Evolutionary conservation across 495 filamentous ascomycete species (phyloP), one percentile per base, ranked within the genome.

Genomic region (Cudoniella acicularis): DNA sequence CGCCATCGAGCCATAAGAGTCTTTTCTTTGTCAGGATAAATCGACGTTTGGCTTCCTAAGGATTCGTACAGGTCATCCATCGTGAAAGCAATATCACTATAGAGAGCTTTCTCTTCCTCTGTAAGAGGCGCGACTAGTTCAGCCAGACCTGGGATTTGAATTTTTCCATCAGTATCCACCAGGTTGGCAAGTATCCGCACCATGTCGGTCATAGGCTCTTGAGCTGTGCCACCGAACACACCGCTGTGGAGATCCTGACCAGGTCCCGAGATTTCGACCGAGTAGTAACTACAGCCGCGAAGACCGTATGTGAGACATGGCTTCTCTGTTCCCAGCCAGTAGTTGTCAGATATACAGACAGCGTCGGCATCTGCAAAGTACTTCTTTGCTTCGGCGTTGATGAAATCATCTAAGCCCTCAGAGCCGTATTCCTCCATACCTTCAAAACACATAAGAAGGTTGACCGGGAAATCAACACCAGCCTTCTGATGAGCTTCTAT

Each of bases 341-440:
- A 99, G 79, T 99, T 99, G 74, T 99, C 95, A 50, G 90, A 95
- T 67, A 99, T 99, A 78, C 95, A 98, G 18, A 96, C 92, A 3
- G 92, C 95, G 60, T 99, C 95, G 3, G 91, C 85, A 63, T 96
- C 93, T 63, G 88, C 89, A 76, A 99, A 99, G 79, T 83, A 98
- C 54, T 86, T 84, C 76, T 92, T 90, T 63, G 83, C 87, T 75
- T 99, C 95, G 17, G 80, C 85, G 60, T 87, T 78, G 72, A 99
- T 96, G 61, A 97, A 88, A 45, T 96, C 93, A 61, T 99, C 93
- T 42, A 99, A 81, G 41, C 95, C 95, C 67, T 98, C 95, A 0
- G 91, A 96, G 42, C 95, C 95, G 71, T 96, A 96, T 76, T 99
- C 95, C 76, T 99, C 94, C 95, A 99, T 99, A 43, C 95, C 95